Percentiles rank a stretch among this genome's conserved stretches.
Conservation (phyloP, 2,329 filamentous ascomycete species). For the Pseudogymnoascus pannorum region DNA sequence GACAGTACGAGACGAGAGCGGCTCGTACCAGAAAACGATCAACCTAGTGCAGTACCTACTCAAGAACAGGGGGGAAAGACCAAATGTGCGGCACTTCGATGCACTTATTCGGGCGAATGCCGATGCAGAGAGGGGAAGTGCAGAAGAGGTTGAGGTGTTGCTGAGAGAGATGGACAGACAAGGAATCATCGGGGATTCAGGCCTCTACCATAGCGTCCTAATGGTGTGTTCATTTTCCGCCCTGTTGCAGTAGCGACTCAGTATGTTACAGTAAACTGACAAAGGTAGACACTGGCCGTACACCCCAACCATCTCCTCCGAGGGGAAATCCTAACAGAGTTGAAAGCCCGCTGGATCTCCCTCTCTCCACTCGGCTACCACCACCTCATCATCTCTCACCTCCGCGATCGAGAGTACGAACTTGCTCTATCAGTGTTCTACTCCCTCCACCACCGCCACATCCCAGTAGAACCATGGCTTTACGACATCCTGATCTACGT, state of each 20-base stretch:
- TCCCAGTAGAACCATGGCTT: slow-evolving; percentile 61
- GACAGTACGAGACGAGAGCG: slow-evolving; percentile 31
- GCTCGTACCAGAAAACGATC: slow-evolving; percentile 33
- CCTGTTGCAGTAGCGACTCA: slow-evolving; percentile 8
- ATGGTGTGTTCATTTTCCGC: slow-evolving; percentile 40
- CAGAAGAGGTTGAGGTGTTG: slow-evolving; percentile 53
- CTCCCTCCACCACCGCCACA: slow-evolving; percentile 50
- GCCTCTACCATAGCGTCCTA: slow-evolving; percentile 65
- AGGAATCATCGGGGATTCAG: slow-evolving; percentile 55
- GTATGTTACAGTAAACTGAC: not conserved
- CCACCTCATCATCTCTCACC: slow-evolving; percentile 62
- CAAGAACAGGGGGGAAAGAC: slow-evolving; percentile 43
- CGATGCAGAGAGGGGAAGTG: slow-evolving; percentile 56
- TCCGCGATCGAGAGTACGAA: slow-evolving; percentile 79
- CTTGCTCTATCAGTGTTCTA: slow-evolving; percentile 66
- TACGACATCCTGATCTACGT: slow-evolving; percentile 70
- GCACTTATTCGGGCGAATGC: slow-evolving; percentile 67
- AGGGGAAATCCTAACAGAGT: slow-evolving; percentile 61
- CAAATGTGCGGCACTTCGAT: slow-evolving; percentile 59
- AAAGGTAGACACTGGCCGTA: slow-evolving; percentile 57
- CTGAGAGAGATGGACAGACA: slow-evolving; percentile 63
- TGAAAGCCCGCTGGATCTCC: slow-evolving; percentile 65
- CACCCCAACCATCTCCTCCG: slow-evolving; percentile 81
- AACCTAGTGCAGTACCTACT: slow-evolving; percentile 53
- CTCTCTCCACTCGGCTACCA: slow-evolving; percentile 56